Evolutionary conservation across 257 asterid genomes (phyloP).

Genomic region (Datura wrightii): DNA sequence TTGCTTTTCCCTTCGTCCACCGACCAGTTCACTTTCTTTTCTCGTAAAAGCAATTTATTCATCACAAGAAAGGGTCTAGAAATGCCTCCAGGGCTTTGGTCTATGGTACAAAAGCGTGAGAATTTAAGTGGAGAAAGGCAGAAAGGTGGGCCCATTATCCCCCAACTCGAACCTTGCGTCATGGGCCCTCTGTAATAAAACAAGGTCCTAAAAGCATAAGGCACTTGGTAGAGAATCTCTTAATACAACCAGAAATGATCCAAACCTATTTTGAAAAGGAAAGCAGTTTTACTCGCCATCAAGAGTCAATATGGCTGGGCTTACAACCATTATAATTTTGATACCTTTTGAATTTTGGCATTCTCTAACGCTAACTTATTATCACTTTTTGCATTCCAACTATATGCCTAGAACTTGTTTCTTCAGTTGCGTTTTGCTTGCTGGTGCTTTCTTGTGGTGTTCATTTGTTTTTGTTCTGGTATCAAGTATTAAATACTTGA

Average conservation of each 20-base stretch:
- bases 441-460: not conserved
- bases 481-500: not conserved
- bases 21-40: not conserved
- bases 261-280: not conserved
- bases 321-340: not conserved
- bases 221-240: not conserved
- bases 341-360: not conserved
- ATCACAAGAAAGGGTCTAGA: not conserved
- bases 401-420: not conserved
- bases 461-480: not conserved
- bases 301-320: not conserved
- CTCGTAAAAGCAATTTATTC: not conserved
- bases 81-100: not conserved
- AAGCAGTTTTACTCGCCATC: not conserved
- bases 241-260: not conserved
- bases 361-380: not conserved
- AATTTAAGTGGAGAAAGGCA: not conserved
- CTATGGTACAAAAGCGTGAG: not conserved
- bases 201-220: not conserved
- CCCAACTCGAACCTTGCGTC: not conserved
- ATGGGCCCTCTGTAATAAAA: not conserved
- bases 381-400: conserved; percentile 10
- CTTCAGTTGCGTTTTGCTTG: not conserved
- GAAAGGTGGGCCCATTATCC: not conserved
- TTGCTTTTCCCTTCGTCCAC: not conserved